phyloP scores from a whole-genome alignment of 495 filamentous ascomycete genomes.

The Rostrohypoxylon terebratum region DNA sequence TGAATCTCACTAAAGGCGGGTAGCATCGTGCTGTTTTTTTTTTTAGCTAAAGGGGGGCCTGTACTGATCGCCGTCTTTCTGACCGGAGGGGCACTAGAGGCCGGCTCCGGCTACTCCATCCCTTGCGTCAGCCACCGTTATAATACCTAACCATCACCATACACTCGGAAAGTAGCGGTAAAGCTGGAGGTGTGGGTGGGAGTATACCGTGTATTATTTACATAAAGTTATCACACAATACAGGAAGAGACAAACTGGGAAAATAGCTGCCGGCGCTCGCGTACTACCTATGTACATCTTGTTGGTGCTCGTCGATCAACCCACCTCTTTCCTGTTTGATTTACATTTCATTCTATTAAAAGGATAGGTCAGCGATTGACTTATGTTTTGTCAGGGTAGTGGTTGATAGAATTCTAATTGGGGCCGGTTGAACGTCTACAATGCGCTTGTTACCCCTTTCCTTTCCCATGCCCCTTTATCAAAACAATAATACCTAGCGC shows the following conservation, averaged over 20 bases:
- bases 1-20: neutral
- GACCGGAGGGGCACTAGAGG: neutral
- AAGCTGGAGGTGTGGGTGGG: slow-evolving; percentile 17
- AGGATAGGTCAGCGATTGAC: too few species aligned
- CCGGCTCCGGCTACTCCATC: slow-evolving; percentile 8
- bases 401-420: too few species aligned
- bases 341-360: neutral
- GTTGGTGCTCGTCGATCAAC: neutral
- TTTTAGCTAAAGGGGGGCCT: neutral
- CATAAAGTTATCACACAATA: too few species aligned
- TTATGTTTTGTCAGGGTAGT: too few species aligned
- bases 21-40: neutral
- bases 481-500: too few species aligned
- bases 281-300: neutral
- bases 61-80: neutral
- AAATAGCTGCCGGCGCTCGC: neutral
- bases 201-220: neutral
- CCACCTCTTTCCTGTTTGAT: too few species aligned
- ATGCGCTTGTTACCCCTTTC: too few species aligned
- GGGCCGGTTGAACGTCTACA: too few species aligned
- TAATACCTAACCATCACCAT: slow-evolving; percentile 18
- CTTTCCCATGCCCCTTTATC: too few species aligned
- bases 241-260: too few species aligned
- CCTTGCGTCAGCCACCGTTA: slow-evolving; percentile 21
- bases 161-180: neutral